Conservation (phyloP, 2,329 filamentous ascomycete species). For the Botrytis aclada region DNA sequence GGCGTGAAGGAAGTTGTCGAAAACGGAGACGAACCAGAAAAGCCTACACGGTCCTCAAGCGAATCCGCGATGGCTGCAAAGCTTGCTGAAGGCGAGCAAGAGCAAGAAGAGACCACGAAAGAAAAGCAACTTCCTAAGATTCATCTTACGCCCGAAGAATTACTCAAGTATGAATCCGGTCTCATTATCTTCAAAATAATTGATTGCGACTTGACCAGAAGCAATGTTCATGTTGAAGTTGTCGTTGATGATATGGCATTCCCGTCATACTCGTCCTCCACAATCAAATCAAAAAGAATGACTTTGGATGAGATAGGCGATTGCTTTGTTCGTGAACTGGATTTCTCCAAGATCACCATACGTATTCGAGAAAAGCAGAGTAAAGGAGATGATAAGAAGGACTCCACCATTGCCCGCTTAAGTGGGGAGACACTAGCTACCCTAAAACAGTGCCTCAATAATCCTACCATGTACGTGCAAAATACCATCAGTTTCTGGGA, state of each 20-base stretch:
- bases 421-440: slow-evolving; percentile 83
- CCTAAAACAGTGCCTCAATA: slow-evolving; percentile 71
- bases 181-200: slow-evolving; percentile 92
- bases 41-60: slow-evolving; percentile 42
- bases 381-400: slow-evolving; percentile 63
- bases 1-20: slow-evolving; percentile 18
- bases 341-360: slow-evolving; percentile 89
- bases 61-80: slow-evolving; percentile 31
- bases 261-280: slow-evolving; percentile 79
- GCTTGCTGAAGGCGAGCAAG: slow-evolving; percentile 36
- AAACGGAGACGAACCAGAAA: slow-evolving; percentile 35
- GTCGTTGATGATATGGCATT: slow-evolving; percentile 94
- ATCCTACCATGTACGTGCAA: slow-evolving; percentile 19
- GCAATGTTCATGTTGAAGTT: slow-evolving; percentile 76
- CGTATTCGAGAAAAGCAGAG: slow-evolving; percentile 80
- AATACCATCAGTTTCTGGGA: slow-evolving; percentile 46
- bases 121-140: slow-evolving; percentile 68
- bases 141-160: slow-evolving; percentile 72
- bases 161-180: slow-evolving; percentile 83
- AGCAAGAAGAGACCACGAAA: slow-evolving; percentile 45
- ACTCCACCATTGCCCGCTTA: slow-evolving; percentile 76
- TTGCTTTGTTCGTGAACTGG: slow-evolving; percentile 94
- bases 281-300: slow-evolving; percentile 63
- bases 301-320: slow-evolving; percentile 92
- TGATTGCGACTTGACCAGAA: slow-evolving; percentile 78